phyloP scores from a whole-genome alignment of 306 rosid genomes.

The Vigna angularis region DNA sequence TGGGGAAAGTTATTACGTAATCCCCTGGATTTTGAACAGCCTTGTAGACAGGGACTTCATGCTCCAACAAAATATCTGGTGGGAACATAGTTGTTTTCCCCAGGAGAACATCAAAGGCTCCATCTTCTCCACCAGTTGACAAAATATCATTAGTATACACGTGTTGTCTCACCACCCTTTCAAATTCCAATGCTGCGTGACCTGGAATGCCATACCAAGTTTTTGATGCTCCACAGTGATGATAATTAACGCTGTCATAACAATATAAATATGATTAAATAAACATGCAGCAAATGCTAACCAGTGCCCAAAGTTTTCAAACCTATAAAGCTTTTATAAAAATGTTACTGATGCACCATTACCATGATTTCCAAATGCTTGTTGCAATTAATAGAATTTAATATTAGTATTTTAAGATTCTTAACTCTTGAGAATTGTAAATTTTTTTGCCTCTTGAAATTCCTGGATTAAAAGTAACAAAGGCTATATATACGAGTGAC shows the following conservation, averaged over 20 bases:
- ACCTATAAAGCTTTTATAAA: not conserved
- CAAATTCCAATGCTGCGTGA: constrained; percentile 76
- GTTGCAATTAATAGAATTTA: not conserved
- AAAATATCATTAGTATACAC: constrained; percentile 74
- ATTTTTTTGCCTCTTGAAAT: not conserved
- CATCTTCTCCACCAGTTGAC: constrained; percentile 70
- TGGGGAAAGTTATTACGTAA: constrained; percentile 77
- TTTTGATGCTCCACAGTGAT: constrained; percentile 90
- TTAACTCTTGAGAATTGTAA: not conserved
- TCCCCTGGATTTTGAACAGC: constrained; percentile 91
- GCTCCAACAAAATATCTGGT: constrained; percentile 74
- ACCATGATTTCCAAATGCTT: not conserved
- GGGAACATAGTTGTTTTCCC: constrained; percentile 90
- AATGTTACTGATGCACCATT: not conserved
- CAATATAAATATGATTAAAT: constrained; percentile 24
- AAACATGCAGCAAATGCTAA: not conserved
- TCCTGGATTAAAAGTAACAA: not conserved
- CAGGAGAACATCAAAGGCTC: constrained; percentile 78
- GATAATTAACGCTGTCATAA: constrained; percentile 76
- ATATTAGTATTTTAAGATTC: not conserved
- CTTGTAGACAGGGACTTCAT: constrained; percentile 76
- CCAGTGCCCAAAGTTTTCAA: not conserved
- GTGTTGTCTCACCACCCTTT: constrained; percentile 70
- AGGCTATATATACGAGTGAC: not conserved
- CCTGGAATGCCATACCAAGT: constrained; percentile 93